Evolutionary conservation across 306 rosid species (phyloP).

Genomic region (Vigna radiata): DNA sequence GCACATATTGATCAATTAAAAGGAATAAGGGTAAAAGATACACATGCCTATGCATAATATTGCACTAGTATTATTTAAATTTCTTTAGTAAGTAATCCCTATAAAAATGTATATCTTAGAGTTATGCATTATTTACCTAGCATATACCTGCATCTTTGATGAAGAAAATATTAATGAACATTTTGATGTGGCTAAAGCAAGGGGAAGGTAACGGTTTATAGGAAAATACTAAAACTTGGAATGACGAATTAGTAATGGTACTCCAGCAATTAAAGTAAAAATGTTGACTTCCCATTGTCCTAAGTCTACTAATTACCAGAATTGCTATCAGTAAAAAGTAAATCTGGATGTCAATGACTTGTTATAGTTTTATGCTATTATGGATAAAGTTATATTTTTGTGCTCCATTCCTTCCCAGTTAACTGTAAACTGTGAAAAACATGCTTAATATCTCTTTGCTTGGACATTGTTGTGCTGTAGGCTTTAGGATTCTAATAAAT

Average conservation of each 20-base stretch:
- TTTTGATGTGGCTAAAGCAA: not conserved
- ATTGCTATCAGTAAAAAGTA: not conserved
- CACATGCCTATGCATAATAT: slow-evolving; percentile 21
- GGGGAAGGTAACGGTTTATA: not conserved
- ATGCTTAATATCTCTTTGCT: slow-evolving; percentile 19
- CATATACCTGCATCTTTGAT: slow-evolving; percentile 13
- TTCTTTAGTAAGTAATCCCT: not conserved
- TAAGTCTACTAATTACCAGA: not conserved
- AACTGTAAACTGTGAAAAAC: not conserved
- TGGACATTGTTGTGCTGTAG: not conserved
- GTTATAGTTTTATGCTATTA: not conserved
- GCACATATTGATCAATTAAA: not conserved
- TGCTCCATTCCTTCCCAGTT: not conserved
- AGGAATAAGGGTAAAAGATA: slow-evolving; percentile 19
- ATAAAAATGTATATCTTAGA: slow-evolving; percentile 18
- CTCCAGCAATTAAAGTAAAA: not conserved
- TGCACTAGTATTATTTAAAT: not conserved
- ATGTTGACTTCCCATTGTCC: not conserved
- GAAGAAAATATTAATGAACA: slow-evolving; percentile 2
- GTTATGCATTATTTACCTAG: slow-evolving; percentile 17
- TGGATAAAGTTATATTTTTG: not conserved
- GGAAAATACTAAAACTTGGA: too few relatives aligned
- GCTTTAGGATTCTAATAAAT: not conserved
- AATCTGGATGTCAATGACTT: not conserved
- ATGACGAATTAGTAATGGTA: too few relatives aligned